Evolutionary conservation across 768 basidiomycete genomes (phyloP).

Genomic region (Scleroderma citrinum): DNA sequence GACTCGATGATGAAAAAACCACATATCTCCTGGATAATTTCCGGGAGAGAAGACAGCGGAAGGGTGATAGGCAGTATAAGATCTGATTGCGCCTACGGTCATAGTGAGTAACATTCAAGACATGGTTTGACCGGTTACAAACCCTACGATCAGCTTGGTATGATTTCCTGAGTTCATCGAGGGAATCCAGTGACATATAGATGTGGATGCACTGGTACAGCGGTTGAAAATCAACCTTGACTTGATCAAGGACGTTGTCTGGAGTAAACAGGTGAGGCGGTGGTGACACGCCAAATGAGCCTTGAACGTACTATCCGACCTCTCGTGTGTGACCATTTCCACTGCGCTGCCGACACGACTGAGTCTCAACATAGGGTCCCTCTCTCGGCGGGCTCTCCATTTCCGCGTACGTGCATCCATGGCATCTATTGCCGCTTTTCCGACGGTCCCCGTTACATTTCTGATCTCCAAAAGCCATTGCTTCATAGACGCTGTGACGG

Average conservation of each 20-base stretch:
- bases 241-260: constrained; percentile 91
- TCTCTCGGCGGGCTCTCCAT: constrained; percentile 81
- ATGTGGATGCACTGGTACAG: constrained; percentile 97
- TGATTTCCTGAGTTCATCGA: constrained; percentile 82
- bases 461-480: constrained; percentile 96
- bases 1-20: constrained; percentile 98
- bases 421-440: constrained; percentile 78
- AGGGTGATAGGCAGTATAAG: constrained; percentile 81
- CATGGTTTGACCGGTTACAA: neutral
- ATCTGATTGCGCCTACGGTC: constrained; percentile 84
- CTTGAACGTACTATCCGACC: constrained; percentile 76
- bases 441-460: constrained; percentile 81
- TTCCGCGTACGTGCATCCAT: constrained; percentile 81
- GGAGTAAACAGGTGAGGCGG: constrained; percentile 8
- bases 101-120: constrained; percentile 10
- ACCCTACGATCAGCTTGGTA: constrained; percentile 98
- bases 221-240: constrained; percentile 90
- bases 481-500: constrained; percentile 92
- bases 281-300: neutral
- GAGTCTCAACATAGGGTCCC: constrained; percentile 69
- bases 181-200: constrained; percentile 84
- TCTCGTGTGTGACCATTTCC: constrained; percentile 88
- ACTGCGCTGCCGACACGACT: constrained; percentile 88
- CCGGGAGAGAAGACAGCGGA: constrained; percentile 56
- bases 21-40: constrained; percentile 88